A percentile compares a stretch with the other conserved stretches of the same genome.
Conservation (phyloP, 257 asterid genomes). For the Ehretia macrophylla region DNA sequence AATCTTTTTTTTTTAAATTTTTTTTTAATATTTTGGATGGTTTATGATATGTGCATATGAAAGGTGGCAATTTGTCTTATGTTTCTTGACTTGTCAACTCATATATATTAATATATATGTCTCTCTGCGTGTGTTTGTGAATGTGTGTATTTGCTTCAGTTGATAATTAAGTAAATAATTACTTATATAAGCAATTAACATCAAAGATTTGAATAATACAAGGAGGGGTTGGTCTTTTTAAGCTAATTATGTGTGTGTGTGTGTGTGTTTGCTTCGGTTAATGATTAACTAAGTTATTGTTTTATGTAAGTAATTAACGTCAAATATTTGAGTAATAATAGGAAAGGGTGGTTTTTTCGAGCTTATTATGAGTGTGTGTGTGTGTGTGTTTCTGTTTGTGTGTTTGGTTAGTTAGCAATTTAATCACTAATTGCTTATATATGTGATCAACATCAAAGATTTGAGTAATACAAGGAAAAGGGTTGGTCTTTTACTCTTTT, state of each 20-base stretch:
- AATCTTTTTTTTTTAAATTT: too few species aligned
- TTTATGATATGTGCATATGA: neutral
- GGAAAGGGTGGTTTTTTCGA: neutral
- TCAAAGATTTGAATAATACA: neutral
- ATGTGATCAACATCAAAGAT: too few species aligned
- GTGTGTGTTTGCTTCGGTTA: neutral
- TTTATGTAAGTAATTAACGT: too few species aligned
- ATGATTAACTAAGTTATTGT: too few species aligned
- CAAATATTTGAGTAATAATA: too few species aligned
- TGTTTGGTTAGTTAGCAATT: too few species aligned
- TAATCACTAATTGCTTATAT: too few species aligned
- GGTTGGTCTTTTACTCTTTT: neutral
- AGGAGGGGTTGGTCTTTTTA: neutral
- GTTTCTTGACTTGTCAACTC: too few species aligned
- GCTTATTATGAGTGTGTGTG: neutral
- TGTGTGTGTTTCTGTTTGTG: neutral
- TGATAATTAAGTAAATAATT: neutral
- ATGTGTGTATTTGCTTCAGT: neutral
- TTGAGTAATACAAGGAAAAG: neutral
- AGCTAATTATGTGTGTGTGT: neutral
- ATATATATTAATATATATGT: too few species aligned
- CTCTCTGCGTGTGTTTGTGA: too few species aligned
- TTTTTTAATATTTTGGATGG: neutral
- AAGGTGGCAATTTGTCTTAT: neutral
- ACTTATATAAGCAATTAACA: neutral